Conservation (phyloP, 805 yeast species). For the Saccharomycopsis babjevae region DNA sequence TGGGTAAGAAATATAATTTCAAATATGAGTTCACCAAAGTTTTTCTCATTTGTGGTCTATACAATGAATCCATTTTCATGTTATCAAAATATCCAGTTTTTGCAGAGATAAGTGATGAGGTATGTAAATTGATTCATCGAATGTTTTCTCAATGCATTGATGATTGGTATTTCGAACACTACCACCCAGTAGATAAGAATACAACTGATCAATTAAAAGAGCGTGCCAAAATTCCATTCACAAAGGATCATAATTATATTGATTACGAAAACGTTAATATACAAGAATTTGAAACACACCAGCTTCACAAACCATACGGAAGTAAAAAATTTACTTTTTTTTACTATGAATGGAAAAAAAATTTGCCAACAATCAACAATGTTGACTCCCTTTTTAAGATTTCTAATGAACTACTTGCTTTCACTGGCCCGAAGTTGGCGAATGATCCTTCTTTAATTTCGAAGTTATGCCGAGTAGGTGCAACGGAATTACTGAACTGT, state of each 20-base stretch:
- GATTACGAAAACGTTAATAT: constrained; percentile 23
- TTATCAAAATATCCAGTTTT: constrained; percentile 54
- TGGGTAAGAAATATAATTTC: constrained; percentile 22
- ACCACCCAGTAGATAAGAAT: constrained; percentile 19
- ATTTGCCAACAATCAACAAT: constrained; percentile 29
- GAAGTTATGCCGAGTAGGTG: constrained; percentile 53
- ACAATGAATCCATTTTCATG: constrained; percentile 51
- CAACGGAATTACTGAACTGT: constrained; percentile 16
- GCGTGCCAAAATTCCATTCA: constrained; percentile 21
- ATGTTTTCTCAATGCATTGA: constrained; percentile 38
- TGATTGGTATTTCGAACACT: constrained; percentile 33
- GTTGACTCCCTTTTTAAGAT: constrained; percentile 36
- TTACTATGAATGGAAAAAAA: constrained; percentile 38
- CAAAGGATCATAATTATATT: constrained; percentile 25
- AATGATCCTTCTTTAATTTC: constrained; percentile 38
- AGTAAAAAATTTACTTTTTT: constrained; percentile 29
- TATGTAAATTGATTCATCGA: constrained; percentile 38
- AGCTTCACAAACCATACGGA: constrained; percentile 21
- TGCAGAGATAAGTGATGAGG: constrained; percentile 40
- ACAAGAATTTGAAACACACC: constrained; percentile 24
- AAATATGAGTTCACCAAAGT: constrained; percentile 42
- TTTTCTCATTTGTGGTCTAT: constrained; percentile 48
- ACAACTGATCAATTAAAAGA: constrained; percentile 6
- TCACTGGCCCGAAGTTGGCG: constrained; percentile 48
- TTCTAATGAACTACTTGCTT: constrained; percentile 41